Base-by-base conservation (phyloP, 129 eudicot species). In the Erigeron canadensis region DNA sequence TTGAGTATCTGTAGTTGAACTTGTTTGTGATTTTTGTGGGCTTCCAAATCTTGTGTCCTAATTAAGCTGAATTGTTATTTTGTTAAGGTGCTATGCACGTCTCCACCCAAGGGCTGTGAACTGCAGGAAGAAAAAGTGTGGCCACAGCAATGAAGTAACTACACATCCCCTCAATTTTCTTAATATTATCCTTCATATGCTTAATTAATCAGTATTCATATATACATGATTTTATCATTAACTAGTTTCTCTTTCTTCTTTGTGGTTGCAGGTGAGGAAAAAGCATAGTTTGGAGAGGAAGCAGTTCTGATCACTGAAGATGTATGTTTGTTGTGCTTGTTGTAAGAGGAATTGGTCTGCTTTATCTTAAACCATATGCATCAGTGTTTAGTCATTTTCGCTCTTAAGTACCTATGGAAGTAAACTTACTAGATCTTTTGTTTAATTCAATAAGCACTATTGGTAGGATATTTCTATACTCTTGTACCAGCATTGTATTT, bases 111-210 rank as follows among this genome's bases (percentile, higher is more conserved):
- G 42, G 65, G 65, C 44, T 28, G 18, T 28, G 0, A 60, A 60
- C 21, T 60, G 65, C 65, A 59, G 65, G 65, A 59, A 59, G 65
- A 59, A 59, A 43, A 59, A 59, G 65, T 59, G 43, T 34, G 44
- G 45, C 1, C 65, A 60, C 65, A 60, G 44, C 65, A 60, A 60
- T 19, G 44, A 60, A 6, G 65, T 60, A 57, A 57, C 21, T 8
- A n/a, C n/a, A n/a, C n/a, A 10, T 57, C 39, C 21, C 39, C 21
- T 34, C 12, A 57, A 13, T 21, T 57, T 57, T 57, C 28, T n/a
- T 56, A 15, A 8, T 12, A 57, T 8, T 57, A 6, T 54, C 10
- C 16, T n/a, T 16, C 8, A n/a, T 6, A 21, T 21, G 39, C n/a
- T n/a, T 21, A 8, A 12, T 22, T 18, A 57, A 21, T 28, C 34